Conservation (phyloP, 495 filamentous ascomycete genomes). For the Neurospora pannonica region DNA sequence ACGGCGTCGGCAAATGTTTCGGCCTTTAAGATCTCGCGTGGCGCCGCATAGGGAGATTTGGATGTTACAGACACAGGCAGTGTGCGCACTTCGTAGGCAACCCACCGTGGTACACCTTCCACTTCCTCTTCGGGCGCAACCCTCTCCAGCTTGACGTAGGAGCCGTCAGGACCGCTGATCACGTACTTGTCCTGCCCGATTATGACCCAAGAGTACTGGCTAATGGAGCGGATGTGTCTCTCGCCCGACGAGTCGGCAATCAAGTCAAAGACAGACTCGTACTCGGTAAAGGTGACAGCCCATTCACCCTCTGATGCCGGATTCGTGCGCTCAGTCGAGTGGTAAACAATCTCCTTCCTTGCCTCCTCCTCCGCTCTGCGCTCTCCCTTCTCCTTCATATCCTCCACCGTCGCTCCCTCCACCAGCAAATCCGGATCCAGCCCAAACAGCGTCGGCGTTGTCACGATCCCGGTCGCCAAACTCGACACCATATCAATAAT, state of each 20-base stretch:
- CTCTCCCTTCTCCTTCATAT: slow-evolving; percentile 46
- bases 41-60: slow-evolving; percentile 52
- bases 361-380: slow-evolving; percentile 29
- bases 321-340: slow-evolving; percentile 6
- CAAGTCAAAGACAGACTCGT: slow-evolving; percentile 79
- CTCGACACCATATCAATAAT: slow-evolving; percentile 93
- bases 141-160: slow-evolving; percentile 55
- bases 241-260: slow-evolving; percentile 74
- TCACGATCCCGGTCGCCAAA: slow-evolving; percentile 70
- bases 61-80: slow-evolving; percentile 21
- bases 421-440: slow-evolving; percentile 79
- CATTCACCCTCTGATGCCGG: neutral
- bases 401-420: slow-evolving; percentile 44
- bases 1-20: slow-evolving; percentile 60
- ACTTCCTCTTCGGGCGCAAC: slow-evolving; percentile 7
- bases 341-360: slow-evolving; percentile 9
- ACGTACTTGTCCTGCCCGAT: slow-evolving; percentile 56
- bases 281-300: slow-evolving; percentile 69
- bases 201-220: slow-evolving; percentile 69
- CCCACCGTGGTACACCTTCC: slow-evolving; percentile 8
- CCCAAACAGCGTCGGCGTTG: slow-evolving; percentile 87
- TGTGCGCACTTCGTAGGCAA: slow-evolving; percentile 28
- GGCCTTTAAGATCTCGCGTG: slow-evolving; percentile 52
- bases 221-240: slow-evolving; percentile 65
- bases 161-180: slow-evolving; percentile 46